Evolutionary conservation across 768 basidiomycete genomes (phyloP).

Genomic region (Termitomyces sp.): DNA sequence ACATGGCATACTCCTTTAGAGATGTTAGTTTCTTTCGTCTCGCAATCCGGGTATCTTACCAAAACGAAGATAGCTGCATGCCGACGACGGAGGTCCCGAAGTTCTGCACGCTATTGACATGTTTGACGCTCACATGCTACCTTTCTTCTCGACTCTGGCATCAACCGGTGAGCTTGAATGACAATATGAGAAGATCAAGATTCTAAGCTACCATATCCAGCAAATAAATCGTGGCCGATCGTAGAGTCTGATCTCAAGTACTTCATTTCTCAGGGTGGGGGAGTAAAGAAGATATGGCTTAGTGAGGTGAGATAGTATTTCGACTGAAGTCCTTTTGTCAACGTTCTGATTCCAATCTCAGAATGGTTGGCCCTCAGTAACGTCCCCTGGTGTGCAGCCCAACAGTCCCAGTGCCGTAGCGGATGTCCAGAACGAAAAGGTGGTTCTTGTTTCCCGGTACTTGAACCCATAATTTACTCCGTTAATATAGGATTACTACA

Average conservation of each 20-base stretch:
- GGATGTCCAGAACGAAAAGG: constrained; percentile 55
- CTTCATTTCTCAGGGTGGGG: constrained; percentile 52
- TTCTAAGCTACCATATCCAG: constrained; percentile 22
- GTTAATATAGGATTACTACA: constrained; percentile 49
- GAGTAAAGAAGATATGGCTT: constrained; percentile 71
- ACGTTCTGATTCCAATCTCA: constrained; percentile 16
- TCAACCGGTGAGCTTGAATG: constrained; percentile 26
- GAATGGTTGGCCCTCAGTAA: constrained; percentile 77
- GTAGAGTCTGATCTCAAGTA: constrained; percentile 55
- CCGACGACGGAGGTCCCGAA: constrained; percentile 6
- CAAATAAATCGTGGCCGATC: constrained; percentile 56
- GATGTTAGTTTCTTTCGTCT: constrained; percentile 18
- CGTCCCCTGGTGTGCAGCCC: constrained; percentile 54
- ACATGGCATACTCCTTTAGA: constrained; percentile 57
- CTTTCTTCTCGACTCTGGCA: constrained; percentile 56
- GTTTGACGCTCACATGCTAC: constrained; percentile 66
- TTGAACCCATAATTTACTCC: not conserved
- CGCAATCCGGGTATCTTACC: not conserved
- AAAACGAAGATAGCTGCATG: not conserved
- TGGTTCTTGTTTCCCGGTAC: constrained; percentile 19
- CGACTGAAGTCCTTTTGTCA: not conserved
- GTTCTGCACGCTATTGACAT: constrained; percentile 56
- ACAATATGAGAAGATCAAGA: not conserved
- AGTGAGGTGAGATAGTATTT: constrained; percentile 43
- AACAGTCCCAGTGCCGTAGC: constrained; percentile 60